Conservation (phyloP, 495 filamentous ascomycete species). For the Evernia prunastri region DNA sequence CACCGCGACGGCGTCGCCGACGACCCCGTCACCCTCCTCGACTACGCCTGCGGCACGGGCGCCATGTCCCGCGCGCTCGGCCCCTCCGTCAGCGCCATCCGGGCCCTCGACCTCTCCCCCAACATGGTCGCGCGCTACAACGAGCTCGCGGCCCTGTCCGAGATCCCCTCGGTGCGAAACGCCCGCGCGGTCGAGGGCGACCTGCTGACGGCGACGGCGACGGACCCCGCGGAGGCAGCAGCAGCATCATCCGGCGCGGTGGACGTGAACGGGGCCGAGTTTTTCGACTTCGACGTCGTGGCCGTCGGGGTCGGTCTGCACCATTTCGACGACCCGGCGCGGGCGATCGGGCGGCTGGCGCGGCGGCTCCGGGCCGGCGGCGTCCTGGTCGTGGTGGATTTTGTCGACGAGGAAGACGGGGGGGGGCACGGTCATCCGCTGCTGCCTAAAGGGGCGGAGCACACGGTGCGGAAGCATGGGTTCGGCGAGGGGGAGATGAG, state of each 20-base stretch:
- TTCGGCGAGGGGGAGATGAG: constrained; percentile 48
- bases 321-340: constrained; percentile 59
- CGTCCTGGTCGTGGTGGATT: constrained; percentile 59
- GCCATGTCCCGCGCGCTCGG: constrained; percentile 49
- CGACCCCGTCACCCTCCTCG: constrained; percentile 47
- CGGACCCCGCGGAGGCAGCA: constrained; percentile 32
- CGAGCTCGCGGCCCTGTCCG: constrained; percentile 25
- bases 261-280: constrained; percentile 41
- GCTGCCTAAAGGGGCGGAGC: constrained; percentile 32
- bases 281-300: constrained; percentile 56
- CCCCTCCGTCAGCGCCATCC: constrained; percentile 52
- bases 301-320: constrained; percentile 63
- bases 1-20: constrained; percentile 44
- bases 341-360: constrained; percentile 49
- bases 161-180: constrained; percentile 43
- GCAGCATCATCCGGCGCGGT: no score
- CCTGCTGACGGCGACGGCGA: constrained; percentile 42
- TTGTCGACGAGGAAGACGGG: constrained; percentile 43
- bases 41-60: constrained; percentile 74
- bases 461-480: constrained; percentile 51
- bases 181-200: constrained; percentile 51
- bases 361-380: constrained; percentile 57
- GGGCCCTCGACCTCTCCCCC: constrained; percentile 62
- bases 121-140: constrained; percentile 61
- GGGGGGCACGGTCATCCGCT: constrained; percentile 22